These are phyloP conservation scores for Aspergillus bridgeri DNA, from an alignment of 495 filamentous ascomycete species.

Conservation along the genomic window DNA sequence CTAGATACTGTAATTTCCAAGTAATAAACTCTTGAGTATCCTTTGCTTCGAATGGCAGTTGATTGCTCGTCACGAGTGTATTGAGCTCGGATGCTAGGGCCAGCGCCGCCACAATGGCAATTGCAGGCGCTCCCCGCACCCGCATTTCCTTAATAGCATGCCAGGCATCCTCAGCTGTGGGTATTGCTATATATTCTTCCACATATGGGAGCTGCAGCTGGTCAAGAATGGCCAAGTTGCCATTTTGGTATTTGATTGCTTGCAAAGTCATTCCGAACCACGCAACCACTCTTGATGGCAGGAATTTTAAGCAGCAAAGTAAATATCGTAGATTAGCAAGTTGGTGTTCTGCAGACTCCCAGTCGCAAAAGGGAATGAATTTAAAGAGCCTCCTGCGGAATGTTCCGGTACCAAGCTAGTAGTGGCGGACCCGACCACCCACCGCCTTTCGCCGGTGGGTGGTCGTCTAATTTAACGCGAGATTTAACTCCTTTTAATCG, in stretches of 20 bases:
- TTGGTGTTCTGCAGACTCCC: too few species aligned
- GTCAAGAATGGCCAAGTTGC: conserved; percentile 80
- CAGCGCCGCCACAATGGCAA: conserved; percentile 93
- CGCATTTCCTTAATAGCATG: conserved; percentile 92
- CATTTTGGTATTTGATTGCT: conserved; percentile 81
- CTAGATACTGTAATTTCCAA: conserved; percentile 74
- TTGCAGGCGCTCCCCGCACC: conserved; percentile 90
- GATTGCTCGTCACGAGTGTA: conserved; percentile 16
- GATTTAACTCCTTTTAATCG: too few species aligned
- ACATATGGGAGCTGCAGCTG: conserved; percentile 88
- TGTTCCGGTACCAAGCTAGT: too few species aligned
- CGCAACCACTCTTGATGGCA: background rate
- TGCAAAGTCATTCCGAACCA: conserved; percentile 58
- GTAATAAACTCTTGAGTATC: conserved; percentile 65
- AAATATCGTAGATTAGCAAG: background rate
- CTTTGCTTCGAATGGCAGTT: conserved; percentile 40
- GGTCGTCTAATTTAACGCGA: too few species aligned
- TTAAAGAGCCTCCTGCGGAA: too few species aligned
- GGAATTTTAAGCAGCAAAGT: background rate
- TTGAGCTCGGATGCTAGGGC: conserved; percentile 64
- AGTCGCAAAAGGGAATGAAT: background rate
- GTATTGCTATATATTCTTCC: conserved; percentile 72
- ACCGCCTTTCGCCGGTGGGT: too few species aligned
- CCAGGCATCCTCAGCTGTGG: conserved; percentile 77
- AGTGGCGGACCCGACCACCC: too few species aligned